Percentiles rank a stretch among this genome's conserved stretches.
phyloP scores from a whole-genome alignment of 1,139 yeast genomes.

The Zygosaccharomyces sapae region DNA sequence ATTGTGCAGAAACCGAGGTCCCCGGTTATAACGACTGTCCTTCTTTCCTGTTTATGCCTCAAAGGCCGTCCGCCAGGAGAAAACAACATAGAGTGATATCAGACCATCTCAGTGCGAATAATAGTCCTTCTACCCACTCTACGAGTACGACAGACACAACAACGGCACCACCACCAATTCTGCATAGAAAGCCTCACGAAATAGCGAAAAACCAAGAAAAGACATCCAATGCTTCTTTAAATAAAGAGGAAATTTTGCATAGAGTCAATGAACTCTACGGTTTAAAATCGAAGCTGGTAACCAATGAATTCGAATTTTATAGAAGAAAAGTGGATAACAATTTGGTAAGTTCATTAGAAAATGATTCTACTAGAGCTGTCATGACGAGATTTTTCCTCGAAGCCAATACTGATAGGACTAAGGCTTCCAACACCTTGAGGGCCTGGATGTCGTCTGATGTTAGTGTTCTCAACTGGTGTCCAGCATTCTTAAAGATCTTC shows the following conservation, averaged over 20 bases:
- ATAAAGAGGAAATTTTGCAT: slow-evolving; percentile 22
- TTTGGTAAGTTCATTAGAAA: slow-evolving; percentile 21
- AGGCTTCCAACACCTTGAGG: slow-evolving; percentile 22
- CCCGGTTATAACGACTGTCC: slow-evolving; percentile 39
- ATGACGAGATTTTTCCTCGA: slow-evolving; percentile 24
- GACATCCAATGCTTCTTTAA: neutral
- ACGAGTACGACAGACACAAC: slow-evolving; percentile 1
- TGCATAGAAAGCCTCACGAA: neutral
- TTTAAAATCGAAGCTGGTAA: slow-evolving; percentile 20
- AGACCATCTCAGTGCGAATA: slow-evolving; percentile 12
- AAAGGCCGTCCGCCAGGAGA: slow-evolving; percentile 15
- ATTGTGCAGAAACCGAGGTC: slow-evolving; percentile 36
- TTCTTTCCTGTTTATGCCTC: slow-evolving; percentile 27
- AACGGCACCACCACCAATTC: slow-evolving; percentile 6
- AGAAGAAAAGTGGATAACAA: slow-evolving; percentile 27
- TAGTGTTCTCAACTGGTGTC: slow-evolving; percentile 34
- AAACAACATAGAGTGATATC: slow-evolving; percentile 6
- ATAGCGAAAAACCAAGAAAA: neutral
- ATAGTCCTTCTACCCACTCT: neutral
- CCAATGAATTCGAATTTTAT: slow-evolving; percentile 29
- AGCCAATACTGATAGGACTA: slow-evolving; percentile 13
- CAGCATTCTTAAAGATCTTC: slow-evolving; percentile 33
- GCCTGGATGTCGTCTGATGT: slow-evolving; percentile 35
- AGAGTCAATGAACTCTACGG: slow-evolving; percentile 19
- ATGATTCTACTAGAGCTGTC: slow-evolving; percentile 20